Percentiles rank a stretch among this genome's conserved stretches.
phyloP scores from a whole-genome alignment of 768 basidiomycete genomes.

The Tulasnella sp. region DNA sequence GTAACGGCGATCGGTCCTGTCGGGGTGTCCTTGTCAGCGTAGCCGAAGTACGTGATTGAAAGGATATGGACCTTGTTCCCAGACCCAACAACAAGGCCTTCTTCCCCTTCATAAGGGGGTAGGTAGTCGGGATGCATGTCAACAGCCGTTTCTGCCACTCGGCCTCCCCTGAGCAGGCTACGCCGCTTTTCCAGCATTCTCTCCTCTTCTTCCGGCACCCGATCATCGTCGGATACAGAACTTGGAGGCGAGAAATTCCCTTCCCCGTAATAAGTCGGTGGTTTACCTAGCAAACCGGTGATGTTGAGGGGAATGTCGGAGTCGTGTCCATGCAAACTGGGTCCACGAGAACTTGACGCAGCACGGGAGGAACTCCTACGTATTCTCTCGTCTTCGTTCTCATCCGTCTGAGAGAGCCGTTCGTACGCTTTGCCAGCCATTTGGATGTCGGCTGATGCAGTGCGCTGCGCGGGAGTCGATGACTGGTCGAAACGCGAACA shows the following conservation, averaged over 20 bases:
- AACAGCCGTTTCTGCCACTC: constrained; percentile 14
- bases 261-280: constrained; percentile 52
- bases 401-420: constrained; percentile 25
- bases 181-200: constrained; percentile 8
- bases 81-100: constrained; percentile 18
- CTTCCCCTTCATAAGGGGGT: neutral
- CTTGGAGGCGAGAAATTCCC: constrained; percentile 67
- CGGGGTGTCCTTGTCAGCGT: neutral
- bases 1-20: constrained; percentile 25
- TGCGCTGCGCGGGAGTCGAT: neutral
- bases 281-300: constrained; percentile 17
- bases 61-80: constrained; percentile 20
- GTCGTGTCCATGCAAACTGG: no score
- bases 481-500: no score
- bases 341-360: no score
- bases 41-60: neutral
- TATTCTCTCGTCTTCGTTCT: no score
- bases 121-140: constrained; percentile 17
- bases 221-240: constrained; percentile 49
- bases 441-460: neutral
- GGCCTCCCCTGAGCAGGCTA: neutral
- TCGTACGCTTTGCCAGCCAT: constrained; percentile 27
- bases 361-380: no score
- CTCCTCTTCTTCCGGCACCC: constrained; percentile 17
- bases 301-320: constrained; percentile 13